Evolutionary conservation across 768 basidiomycete genomes (phyloP).

Genomic region (Tylopilus plumbeoviolaceoides): DNA sequence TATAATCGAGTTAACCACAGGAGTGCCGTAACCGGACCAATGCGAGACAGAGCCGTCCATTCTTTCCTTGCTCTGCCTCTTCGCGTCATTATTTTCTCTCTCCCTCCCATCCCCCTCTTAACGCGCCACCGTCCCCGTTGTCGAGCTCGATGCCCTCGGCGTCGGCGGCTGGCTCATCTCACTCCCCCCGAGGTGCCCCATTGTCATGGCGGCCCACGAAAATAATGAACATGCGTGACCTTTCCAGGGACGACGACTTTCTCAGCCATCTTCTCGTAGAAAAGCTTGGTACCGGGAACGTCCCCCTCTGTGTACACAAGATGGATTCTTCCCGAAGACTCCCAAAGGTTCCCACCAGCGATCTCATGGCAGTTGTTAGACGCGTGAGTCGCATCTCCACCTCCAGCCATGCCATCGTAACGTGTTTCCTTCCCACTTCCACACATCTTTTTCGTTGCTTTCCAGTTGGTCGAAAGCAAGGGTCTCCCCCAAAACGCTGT

Average conservation of each 20-base stretch:
- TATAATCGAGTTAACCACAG: conserved; percentile 16
- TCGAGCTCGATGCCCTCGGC: conserved; percentile 32
- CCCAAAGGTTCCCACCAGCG: conserved; percentile 67
- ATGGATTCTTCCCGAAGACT: conserved; percentile 78
- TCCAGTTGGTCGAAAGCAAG: conserved; percentile 58
- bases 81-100: conserved; percentile 30
- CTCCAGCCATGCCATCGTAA: conserved; percentile 24
- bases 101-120: conserved; percentile 7
- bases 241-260: conserved; percentile 88
- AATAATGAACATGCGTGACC: conserved; percentile 88
- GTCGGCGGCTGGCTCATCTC: conserved; percentile 23
- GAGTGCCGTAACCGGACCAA: conserved; percentile 32
- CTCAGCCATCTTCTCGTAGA: conserved; percentile 86
- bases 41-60: conserved; percentile 15
- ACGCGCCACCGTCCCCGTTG: conserved; percentile 21
- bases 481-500: conserved; percentile 53
- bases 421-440: conserved; percentile 20
- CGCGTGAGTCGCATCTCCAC: conserved; percentile 52
- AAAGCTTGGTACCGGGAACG: conserved; percentile 75
- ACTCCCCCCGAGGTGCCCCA: conserved; percentile 21
- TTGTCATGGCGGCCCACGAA: conserved; percentile 76
- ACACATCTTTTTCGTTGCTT: conserved; percentile 15
- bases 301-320: conserved; percentile 85
- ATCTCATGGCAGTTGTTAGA: conserved; percentile 69
- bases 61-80: conserved; percentile 27